Evolutionary conservation across 2,329 filamentous ascomycete genomes (phyloP).

Genomic region (Saccharata proteae): DNA sequence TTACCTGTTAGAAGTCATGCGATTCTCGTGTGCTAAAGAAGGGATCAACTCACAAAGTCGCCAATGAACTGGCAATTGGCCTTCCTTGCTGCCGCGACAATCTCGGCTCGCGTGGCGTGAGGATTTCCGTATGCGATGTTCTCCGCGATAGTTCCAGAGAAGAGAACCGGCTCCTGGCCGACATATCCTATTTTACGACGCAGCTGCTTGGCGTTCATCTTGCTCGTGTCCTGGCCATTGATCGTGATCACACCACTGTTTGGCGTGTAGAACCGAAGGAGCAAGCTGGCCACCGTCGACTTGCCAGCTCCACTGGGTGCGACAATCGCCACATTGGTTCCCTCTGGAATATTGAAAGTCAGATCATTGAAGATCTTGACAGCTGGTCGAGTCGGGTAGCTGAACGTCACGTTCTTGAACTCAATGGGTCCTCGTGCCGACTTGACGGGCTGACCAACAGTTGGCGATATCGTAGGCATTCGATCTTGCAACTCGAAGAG

Average conservation of each 20-base stretch:
- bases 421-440: conserved; percentile 82
- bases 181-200: conserved; percentile 90
- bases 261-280: conserved; percentile 84
- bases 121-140: conserved; percentile 90
- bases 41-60: conserved; percentile 56
- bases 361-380: conserved; percentile 84
- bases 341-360: conserved; percentile 82
- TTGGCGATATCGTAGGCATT: conserved; percentile 74
- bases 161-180: conserved; percentile 86
- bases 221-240: conserved; percentile 68
- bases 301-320: conserved; percentile 94
- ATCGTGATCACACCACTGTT: conserved; percentile 68
- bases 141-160: conserved; percentile 72
- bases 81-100: conserved; percentile 74
- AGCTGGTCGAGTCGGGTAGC: conserved; percentile 86
- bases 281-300: conserved; percentile 83
- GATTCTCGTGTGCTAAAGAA: background rate
- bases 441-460: conserved; percentile 63
- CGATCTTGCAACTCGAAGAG: conserved; percentile 94
- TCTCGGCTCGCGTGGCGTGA: conserved; percentile 62
- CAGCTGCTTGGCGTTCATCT: conserved; percentile 87
- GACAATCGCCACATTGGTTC: conserved; percentile 91
- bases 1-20: conserved; percentile 11
- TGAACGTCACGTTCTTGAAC: conserved; percentile 76
- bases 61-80: conserved; percentile 96